phyloP scores from a whole-genome alignment of 768 basidiomycete genomes.

The Serendipita vermifera region DNA sequence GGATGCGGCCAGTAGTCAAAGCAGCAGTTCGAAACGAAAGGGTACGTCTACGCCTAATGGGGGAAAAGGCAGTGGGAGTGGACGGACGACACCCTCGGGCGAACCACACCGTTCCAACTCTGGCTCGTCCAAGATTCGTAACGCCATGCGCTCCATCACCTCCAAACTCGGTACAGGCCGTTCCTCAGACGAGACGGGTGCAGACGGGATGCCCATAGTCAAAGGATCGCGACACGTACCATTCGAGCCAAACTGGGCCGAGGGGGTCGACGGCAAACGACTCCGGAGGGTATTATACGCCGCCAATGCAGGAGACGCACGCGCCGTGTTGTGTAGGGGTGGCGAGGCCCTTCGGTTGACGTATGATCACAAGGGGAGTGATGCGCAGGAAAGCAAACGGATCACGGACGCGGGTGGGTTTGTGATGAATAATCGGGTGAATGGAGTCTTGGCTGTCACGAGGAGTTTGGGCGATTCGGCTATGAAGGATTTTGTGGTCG shows the following conservation, averaged over 20 bases:
- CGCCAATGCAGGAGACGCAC: conserved; percentile 93
- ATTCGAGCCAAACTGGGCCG: conserved; percentile 12
- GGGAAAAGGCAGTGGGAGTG: neutral
- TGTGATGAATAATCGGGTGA: conserved; percentile 96
- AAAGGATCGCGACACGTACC: neutral
- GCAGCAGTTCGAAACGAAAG: neutral
- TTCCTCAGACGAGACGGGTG: neutral
- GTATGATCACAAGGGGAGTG: conserved; percentile 97
- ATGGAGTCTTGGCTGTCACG: conserved; percentile 93
- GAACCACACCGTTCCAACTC: neutral
- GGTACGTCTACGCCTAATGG: conserved; percentile 11
- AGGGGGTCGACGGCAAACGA: neutral
- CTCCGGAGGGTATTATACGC: conserved; percentile 75
- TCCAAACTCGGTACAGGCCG: neutral
- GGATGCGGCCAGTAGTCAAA: neutral
- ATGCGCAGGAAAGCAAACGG: conserved; percentile 93
- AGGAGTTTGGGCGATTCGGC: conserved; percentile 90
- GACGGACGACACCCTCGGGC: conserved; percentile 7
- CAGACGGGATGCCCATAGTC: neutral
- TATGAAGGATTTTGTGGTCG: conserved; percentile 99
- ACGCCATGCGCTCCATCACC: neutral
- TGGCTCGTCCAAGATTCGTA: neutral
- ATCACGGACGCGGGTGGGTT: conserved; percentile 98
- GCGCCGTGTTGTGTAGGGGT: conserved; percentile 81
- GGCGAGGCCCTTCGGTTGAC: conserved; percentile 88